These are phyloP conservation scores for Dillenia turbinata DNA, from an alignment of 164 flowering plant species.

Conservation along the genomic window DNA sequence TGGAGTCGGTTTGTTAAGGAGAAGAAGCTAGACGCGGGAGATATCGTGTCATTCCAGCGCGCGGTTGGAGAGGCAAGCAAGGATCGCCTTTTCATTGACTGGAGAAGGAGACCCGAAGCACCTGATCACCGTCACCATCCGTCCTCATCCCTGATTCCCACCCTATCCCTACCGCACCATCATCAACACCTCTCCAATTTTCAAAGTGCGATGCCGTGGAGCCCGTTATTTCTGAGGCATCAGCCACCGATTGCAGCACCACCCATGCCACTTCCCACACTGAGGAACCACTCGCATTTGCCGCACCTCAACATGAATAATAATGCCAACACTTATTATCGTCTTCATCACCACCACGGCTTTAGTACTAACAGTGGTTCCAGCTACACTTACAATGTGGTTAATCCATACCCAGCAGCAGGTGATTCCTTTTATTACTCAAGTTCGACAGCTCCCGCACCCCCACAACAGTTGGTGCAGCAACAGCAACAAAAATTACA, in stretches of 20 bases:
- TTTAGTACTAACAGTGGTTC: conserved; percentile 4
- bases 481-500: conserved; percentile 3
- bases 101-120: conserved; percentile 65
- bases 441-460: conserved; percentile 20
- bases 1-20: conserved; percentile 98
- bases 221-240: conserved; percentile 16
- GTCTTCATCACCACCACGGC: conserved; percentile 5
- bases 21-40: conserved; percentile 90
- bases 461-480: conserved; percentile 14
- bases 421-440: conserved; percentile 19
- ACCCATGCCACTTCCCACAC: conserved; percentile 2
- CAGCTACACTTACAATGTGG: conserved; percentile 18
- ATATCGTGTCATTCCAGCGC: conserved; percentile 79
- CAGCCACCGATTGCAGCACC: conserved; percentile 4
- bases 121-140: conserved; percentile 14
- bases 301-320: conserved; percentile 11
- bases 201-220: conserved; percentile 31
- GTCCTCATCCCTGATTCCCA: background rate
- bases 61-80: conserved; percentile 50
- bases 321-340: conserved; percentile 4
- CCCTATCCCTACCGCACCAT: conserved; percentile 8
- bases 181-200: conserved; percentile 11
- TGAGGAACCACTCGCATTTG: conserved; percentile 4
- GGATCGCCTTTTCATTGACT: conserved; percentile 68
- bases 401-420: conserved; percentile 10